Base-by-base conservation (phyloP, 1,284 basidiomycete genomes). In the Chalciporus sp. region DNA sequence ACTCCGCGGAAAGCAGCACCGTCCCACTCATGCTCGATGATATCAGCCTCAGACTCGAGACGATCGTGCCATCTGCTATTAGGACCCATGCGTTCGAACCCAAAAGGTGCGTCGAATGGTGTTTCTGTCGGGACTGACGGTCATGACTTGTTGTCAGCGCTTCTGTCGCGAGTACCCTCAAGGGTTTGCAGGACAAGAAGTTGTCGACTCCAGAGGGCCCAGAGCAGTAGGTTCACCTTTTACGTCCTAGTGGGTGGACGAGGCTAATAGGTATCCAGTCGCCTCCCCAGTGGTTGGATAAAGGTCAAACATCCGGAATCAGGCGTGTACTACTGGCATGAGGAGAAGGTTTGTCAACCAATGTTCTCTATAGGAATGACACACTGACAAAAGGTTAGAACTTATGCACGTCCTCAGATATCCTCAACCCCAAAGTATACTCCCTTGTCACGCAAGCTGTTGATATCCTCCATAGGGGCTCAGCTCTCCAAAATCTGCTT, bases 251-350 rank as follows among this genome's bases (percentile, higher is more conserved):
- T 12, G n/a, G 23, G 4, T 5, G 7, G 10, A 8, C 37, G 17
- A 1, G 26, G 26, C 19, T 58, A 49, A 65, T 33, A 23, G 33
- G 19, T 10, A 17, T 11, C 12, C 35, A 55, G 19, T 9, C 60
- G 61, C 14, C 53, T 56, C 41, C 57, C 65, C 1, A 12, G 23
- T 11, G 68, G 58, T n/a, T 68, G 70, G 66, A 42, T 20, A 19
- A 64, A 37, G 49, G 29, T 71, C 33, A 55, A 52, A 7, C 69
- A 68, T 49, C 70, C 67, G 16, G 67, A 71, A 4, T 51, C 42
- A n/a, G 67, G 70, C 12, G 47, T 56, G 8, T 71, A 68, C 27
- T 72, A 62, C 42, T 57, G 64, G 31, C 49, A 71, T 8, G 26
- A 53, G 40, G 65, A 62, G 4, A 65, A 54, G 60, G 66, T 68